Evolutionary conservation across 1,284 basidiomycete species (phyloP).

Genomic region (Pterulicium gracile): DNA sequence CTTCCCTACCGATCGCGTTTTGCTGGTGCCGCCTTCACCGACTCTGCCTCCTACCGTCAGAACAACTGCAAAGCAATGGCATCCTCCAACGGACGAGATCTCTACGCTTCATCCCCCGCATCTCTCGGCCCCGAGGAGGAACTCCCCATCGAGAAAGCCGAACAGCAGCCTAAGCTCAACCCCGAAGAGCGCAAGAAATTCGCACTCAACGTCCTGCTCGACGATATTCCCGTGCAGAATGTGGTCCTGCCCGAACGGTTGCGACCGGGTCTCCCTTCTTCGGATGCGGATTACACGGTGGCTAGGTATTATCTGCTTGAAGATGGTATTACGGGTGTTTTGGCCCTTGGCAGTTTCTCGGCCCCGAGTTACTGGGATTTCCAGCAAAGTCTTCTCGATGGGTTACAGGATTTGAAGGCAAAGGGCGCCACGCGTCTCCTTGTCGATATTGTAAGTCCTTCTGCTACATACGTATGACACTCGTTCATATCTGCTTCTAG

Average conservation of each 20-base stretch:
- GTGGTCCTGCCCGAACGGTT: constrained; percentile 38
- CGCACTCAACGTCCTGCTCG: background rate
- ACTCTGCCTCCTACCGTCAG: constrained; percentile 35
- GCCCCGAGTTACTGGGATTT: constrained; percentile 31
- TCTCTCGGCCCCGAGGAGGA: background rate
- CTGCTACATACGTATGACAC: constrained; percentile 7
- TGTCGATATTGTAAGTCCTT: constrained; percentile 40
- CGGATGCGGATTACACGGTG: constrained; percentile 35
- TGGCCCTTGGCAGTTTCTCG: constrained; percentile 50
- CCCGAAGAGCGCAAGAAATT: constrained; percentile 6
- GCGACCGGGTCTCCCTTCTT: constrained; percentile 25
- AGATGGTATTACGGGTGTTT: constrained; percentile 43
- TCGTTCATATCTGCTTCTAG: constrained; percentile 17
- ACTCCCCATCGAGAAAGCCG: constrained; percentile 23
- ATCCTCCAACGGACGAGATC: constrained; percentile 40
- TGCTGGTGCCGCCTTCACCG: constrained; percentile 33
- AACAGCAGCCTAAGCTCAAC: constrained; percentile 33
- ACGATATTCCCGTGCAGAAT: constrained; percentile 27
- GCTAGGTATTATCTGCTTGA: constrained; percentile 45
- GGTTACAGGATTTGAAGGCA: constrained; percentile 35
- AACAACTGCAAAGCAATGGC: constrained; percentile 41
- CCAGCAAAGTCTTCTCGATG: constrained; percentile 32
- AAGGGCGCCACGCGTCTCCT: constrained; percentile 41
- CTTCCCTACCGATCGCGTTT: constrained; percentile 50
- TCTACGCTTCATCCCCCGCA: constrained; percentile 18